Conservation (phyloP, 331 rosid species). For the Quercus tomentella region DNA sequence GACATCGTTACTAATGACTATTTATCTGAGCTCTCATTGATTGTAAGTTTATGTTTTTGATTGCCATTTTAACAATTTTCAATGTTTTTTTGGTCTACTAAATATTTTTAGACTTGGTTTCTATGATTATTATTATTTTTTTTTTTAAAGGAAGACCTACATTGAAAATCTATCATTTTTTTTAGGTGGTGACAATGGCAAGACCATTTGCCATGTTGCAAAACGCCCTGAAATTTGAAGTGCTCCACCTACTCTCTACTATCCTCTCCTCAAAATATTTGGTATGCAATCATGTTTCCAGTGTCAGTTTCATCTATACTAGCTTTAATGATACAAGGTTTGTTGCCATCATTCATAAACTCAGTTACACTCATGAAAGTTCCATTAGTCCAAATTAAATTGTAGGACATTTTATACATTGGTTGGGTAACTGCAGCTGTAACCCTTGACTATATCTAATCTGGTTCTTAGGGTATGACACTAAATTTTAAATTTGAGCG, state of each 20-base stretch:
- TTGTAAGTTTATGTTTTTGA: constrained; percentile 47
- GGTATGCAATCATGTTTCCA: constrained; percentile 40
- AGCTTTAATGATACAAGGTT: not conserved
- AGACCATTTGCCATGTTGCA: constrained; percentile 77
- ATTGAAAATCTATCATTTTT: not conserved
- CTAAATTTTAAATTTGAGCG: not conserved
- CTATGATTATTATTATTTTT: not conserved
- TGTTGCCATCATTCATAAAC: not conserved
- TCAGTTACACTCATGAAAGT: constrained; percentile 5
- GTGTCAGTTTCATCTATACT: constrained; percentile 7
- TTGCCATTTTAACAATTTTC: not conserved
- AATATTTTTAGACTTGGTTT: constrained; percentile 1
- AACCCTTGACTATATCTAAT: not conserved
- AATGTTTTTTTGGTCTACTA: constrained; percentile 11
- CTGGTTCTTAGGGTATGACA: not conserved
- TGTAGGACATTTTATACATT: constrained; percentile 8
- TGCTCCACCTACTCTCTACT: constrained; percentile 64
- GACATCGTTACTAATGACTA: constrained; percentile 36
- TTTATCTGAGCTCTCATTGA: constrained; percentile 54
- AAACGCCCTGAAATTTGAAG: constrained; percentile 69
- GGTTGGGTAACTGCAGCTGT: not conserved
- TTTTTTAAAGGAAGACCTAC: not conserved
- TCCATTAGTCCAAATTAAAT: not conserved
- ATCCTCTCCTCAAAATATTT: constrained; percentile 51
- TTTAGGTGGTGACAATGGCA: constrained; percentile 58